Conservation (phyloP, 805 yeast genomes). For the Peterozyma xylosa region DNA sequence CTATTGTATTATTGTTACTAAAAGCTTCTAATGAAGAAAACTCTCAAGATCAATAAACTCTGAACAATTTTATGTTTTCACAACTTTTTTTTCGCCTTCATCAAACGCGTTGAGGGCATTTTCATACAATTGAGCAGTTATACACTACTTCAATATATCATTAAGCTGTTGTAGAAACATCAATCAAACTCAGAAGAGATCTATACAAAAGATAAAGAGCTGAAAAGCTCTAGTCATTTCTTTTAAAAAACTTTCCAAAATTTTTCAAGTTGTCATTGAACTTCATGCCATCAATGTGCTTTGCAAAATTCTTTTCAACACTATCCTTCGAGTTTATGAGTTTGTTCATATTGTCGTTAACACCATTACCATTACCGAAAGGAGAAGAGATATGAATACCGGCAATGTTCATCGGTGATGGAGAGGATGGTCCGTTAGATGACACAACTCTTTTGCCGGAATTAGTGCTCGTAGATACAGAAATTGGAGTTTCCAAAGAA, state of each 20-base stretch:
- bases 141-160: too few species aligned
- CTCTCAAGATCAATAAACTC: too few species aligned
- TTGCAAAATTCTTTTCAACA: conserved; percentile 35
- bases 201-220: too few species aligned
- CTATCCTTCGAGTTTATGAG: conserved; percentile 15
- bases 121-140: too few species aligned
- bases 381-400: conserved; percentile 16
- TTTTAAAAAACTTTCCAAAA: conserved; percentile 51
- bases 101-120: too few species aligned
- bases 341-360: conserved; percentile 16
- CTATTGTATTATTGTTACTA: too few species aligned
- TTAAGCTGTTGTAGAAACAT: too few species aligned
- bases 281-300: conserved; percentile 43
- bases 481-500: not conserved
- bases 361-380: conserved; percentile 7
- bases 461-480: conserved; percentile 5
- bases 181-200: too few species aligned
- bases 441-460: not conserved
- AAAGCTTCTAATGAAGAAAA: too few species aligned
- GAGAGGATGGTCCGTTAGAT: conserved; percentile 4
- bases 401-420: conserved; percentile 20
- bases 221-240: conserved; percentile 15
- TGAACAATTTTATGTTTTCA: too few species aligned
- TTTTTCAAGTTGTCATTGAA: conserved; percentile 62
- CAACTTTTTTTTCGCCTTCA: too few species aligned